These are phyloP conservation scores for Ogataea parapolymorpha DNA, from an alignment of 805 yeast genomes.

Conservation along the genomic window DNA sequence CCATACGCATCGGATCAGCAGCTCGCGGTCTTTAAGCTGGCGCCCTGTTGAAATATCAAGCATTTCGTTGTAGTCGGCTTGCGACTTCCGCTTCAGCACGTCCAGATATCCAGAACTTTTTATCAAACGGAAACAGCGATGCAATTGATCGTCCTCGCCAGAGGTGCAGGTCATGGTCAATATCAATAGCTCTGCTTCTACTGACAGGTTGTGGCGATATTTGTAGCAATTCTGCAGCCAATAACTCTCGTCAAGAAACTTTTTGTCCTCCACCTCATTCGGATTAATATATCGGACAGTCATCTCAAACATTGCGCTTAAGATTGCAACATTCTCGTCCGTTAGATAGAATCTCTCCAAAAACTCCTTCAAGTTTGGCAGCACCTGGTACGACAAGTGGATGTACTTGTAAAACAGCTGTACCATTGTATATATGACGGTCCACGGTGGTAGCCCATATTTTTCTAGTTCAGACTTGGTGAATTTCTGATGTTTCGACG, in stretches of 20 bases:
- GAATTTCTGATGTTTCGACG: constrained; percentile 9
- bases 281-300: constrained; percentile 33
- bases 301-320: constrained; percentile 35
- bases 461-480: constrained; percentile 30
- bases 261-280: constrained; percentile 23
- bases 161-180: constrained; percentile 26
- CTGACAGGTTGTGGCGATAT: constrained; percentile 31
- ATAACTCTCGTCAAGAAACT: constrained; percentile 31
- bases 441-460: constrained; percentile 38
- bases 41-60: constrained; percentile 29
- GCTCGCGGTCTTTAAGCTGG: constrained; percentile 35
- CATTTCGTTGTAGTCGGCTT: constrained; percentile 26
- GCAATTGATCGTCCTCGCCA: constrained; percentile 26
- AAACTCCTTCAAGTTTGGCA: constrained; percentile 36
- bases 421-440: constrained; percentile 31
- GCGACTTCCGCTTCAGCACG: constrained; percentile 10
- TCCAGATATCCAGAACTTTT: constrained; percentile 12
- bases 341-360: constrained; percentile 30
- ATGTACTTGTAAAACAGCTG: constrained; percentile 41
- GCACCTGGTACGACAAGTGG: constrained; percentile 35
- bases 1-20: constrained; percentile 36
- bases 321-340: constrained; percentile 26
- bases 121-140: constrained; percentile 13
- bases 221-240: constrained; percentile 37
- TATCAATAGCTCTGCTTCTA: constrained; percentile 28